A percentile compares a stretch with the other conserved stretches of the same genome.
Conservation (phyloP, 2,329 filamentous ascomycete genomes). For the Talaromyces sp. region DNA sequence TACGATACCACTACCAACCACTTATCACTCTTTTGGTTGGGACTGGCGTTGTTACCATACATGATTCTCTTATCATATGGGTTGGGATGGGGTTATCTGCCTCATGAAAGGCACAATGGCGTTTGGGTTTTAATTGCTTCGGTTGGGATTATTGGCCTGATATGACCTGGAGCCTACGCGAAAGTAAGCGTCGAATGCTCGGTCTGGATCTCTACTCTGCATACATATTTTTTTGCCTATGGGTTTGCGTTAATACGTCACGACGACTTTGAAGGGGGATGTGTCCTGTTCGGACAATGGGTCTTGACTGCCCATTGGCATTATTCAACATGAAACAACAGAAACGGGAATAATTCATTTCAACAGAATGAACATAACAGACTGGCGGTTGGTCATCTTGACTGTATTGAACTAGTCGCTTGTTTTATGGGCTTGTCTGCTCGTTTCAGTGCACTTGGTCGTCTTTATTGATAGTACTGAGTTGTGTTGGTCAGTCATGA, state of each 20-base stretch:
- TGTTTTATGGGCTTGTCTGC: constrained; percentile 10
- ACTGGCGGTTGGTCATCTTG: constrained; percentile 33
- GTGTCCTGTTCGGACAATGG: not conserved
- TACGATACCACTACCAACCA: constrained; percentile 1
- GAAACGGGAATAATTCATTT: not conserved
- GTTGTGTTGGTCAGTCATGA: constrained; percentile 15
- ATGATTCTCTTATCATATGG: constrained; percentile 2
- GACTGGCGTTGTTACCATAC: constrained; percentile 3
- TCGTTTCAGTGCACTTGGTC: constrained; percentile 23
- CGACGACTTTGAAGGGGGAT: not conserved
- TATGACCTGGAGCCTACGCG: constrained; percentile 21
- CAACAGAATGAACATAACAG: not conserved
- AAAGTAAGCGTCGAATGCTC: constrained; percentile 21
- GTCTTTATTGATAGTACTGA: constrained; percentile 34
- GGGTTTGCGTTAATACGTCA: constrained; percentile 7
- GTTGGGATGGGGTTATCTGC: constrained; percentile 20
- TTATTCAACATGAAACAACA: not conserved
- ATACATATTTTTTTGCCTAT: constrained; percentile 8
- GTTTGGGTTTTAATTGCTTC: constrained; percentile 16
- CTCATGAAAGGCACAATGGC: constrained; percentile 18
- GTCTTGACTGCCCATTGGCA: not conserved
- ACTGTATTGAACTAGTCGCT: constrained; percentile 32
- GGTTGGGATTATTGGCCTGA: constrained; percentile 14
- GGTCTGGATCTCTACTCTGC: constrained; percentile 15
- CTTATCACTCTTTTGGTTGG: constrained; percentile 12